Evolutionary conservation across 2,329 filamentous ascomycete species (phyloP).

Genomic region (Claviceps fusiformis): DNA sequence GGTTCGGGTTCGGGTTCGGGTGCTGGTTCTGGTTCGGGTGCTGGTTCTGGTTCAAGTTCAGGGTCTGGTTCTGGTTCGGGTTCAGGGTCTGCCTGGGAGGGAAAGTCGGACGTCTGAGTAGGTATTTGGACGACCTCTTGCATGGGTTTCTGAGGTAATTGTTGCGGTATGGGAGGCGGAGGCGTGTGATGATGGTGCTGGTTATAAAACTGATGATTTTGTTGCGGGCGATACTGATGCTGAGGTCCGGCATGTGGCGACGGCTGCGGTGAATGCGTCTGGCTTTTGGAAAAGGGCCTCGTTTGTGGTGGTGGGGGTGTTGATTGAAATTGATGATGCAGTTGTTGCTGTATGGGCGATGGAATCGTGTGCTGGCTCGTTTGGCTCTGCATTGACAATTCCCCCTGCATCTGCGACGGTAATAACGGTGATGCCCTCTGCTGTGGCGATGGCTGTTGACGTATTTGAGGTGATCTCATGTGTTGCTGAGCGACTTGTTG

Average conservation of each 20-base stretch:
- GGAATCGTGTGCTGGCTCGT: constrained; percentile 5
- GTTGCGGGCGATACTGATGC: background rate
- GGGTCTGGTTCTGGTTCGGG: background rate
- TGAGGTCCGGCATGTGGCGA: constrained; percentile 7
- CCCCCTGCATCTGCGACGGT: constrained; percentile 8
- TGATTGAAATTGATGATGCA: constrained; percentile 14
- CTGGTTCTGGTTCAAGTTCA: background rate
- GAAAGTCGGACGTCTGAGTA: background rate
- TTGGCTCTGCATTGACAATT: constrained; percentile 7
- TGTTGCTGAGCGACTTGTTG: constrained; percentile 8
- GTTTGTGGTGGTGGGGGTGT: constrained; percentile 3
- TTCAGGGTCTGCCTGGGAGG: background rate
- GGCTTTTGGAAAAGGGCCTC: constrained; percentile 8
- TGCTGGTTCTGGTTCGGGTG: background rate
- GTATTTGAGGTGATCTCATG: constrained; percentile 8
- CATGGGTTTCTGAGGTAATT: constrained; percentile 1
- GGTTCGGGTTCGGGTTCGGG: background rate
- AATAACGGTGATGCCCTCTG: constrained; percentile 4
- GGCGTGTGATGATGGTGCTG: constrained; percentile 2
- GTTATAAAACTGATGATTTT: background rate
- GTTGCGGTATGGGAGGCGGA: constrained; percentile 5
- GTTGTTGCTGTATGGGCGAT: constrained; percentile 13
- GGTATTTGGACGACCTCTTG: constrained; percentile 1
- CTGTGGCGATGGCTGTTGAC: constrained; percentile 10
- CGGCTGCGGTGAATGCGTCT: constrained; percentile 14